Evolutionary conservation across 768 basidiomycete genomes (phyloP), one percentile per base, ranked within the genome.

Genomic region (Wakefieldia striispora): DNA sequence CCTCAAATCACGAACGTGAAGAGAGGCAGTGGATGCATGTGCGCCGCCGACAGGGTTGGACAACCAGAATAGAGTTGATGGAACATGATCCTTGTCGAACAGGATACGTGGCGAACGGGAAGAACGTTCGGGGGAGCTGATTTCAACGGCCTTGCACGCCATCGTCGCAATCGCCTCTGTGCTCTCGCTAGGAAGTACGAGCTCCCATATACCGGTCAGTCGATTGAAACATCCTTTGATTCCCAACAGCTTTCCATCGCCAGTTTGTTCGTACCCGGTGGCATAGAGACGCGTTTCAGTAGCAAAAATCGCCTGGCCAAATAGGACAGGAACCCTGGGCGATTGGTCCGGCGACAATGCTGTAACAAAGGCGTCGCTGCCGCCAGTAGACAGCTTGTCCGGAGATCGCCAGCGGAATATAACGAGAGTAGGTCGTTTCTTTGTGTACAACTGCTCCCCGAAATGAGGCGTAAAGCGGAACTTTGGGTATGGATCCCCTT

Each of bases 211-310:
- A 0, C 77, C 74, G 4, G 74, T 64, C 0, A 80, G 78, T 1
- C 84, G 75, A 55, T 88, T 88, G 54, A 72, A 73, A 61, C 86
- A 88, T 4, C 70, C 69, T 51, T 76, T 79, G 49, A 82, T 62
- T 0, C 86, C 86, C 14, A 88, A 69, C 14, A 81, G 55, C 36
- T 81, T 77, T 6, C 77, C 80, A 44, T 88, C 84, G 1, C 62
- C 59, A 2, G 80, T 77, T 37, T 75, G 71, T 41, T 84, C 80
- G 59, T 83, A 86, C 0, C 84, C 86, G 0, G 82, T 83, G 0
- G 80, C 81, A 46, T 78, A 79, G 6, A 88, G 53, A 19, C 66
- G 63, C 6, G 68, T 63, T 17, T 69, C 64, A 0, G 74, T 68
- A 6, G 68, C 70, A 59, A 87, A 86, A 1, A 73, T 62, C 0